These are phyloP conservation scores for Neurospora tetraspora DNA, from an alignment of 495 filamentous ascomycete species.

Conservation along the genomic window DNA sequence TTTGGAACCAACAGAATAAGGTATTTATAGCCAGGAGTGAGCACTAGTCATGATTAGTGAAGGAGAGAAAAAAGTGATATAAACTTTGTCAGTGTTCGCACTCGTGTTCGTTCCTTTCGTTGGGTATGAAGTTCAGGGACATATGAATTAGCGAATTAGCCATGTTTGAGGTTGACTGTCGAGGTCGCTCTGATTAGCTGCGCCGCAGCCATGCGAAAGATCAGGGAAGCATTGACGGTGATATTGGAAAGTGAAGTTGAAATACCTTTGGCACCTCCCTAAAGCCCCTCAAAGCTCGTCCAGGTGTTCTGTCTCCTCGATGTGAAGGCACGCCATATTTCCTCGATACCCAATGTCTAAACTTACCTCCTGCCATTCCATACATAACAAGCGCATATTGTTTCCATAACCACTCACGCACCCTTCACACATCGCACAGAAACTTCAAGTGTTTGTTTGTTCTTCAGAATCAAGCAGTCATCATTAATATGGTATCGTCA, in stretches of 20 bases:
- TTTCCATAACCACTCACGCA: not conserved
- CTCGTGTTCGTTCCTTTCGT: not conserved
- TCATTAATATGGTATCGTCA: not conserved
- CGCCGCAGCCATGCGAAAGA: not conserved
- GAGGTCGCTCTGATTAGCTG: not conserved
- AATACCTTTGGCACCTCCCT: not conserved
- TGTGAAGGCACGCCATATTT: not conserved
- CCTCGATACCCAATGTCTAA: not conserved
- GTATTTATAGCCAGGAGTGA: not conserved
- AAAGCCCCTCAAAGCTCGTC: not conserved
- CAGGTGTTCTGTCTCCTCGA: not conserved
- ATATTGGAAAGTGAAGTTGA: not conserved
- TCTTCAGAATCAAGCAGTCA: not conserved
- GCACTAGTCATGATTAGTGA: not conserved
- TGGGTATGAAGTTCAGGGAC: too few species aligned
- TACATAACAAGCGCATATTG: not conserved
- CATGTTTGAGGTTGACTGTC: not conserved
- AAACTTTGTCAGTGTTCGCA: not conserved
- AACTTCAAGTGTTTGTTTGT: not conserved
- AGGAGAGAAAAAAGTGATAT: too few species aligned
- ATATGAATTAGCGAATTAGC: not conserved
- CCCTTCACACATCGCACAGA: not conserved
- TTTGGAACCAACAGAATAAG: too few species aligned
- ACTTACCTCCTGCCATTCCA: not conserved
- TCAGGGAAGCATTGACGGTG: too few species aligned